phyloP scores from a whole-genome alignment of 495 filamentous ascomycete genomes.

The Penicillium argentinense region DNA sequence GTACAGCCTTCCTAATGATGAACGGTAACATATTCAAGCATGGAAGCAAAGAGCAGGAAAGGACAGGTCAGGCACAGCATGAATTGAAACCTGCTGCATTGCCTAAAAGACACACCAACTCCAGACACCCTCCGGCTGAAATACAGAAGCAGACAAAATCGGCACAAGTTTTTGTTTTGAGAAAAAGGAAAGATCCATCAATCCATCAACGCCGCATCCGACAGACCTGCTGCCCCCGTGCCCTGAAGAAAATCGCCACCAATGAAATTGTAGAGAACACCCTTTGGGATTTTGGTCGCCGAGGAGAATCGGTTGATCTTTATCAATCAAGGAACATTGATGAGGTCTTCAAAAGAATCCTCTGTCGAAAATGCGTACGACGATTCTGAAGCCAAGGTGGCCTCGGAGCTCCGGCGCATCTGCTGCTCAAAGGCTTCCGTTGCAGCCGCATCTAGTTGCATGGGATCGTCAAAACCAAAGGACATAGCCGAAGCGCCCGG shows the following conservation, averaged over 20 bases:
- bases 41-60: slow-evolving; percentile 1
- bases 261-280: no score
- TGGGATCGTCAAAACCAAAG: slow-evolving; percentile 40
- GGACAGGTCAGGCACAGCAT: background rate
- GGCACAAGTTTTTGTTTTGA: background rate
- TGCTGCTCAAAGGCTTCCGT: slow-evolving; percentile 27
- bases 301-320: no score
- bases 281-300: no score
- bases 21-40: background rate
- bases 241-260: no score
- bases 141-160: background rate
- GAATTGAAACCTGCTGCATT: slow-evolving; percentile 1
- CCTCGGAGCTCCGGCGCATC: slow-evolving; percentile 33
- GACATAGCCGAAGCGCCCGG: slow-evolving; percentile 17
- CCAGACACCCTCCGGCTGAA: slow-evolving; percentile 22
- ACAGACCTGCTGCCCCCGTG: background rate
- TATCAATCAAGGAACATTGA: slow-evolving; percentile 22
- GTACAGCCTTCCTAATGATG: background rate
- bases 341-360: slow-evolving; percentile 35
- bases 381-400: slow-evolving; percentile 26
- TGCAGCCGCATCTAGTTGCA: slow-evolving; percentile 26
- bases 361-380: slow-evolving; percentile 34
- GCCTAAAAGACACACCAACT: slow-evolving; percentile 8
- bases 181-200: background rate
- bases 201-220: no score